phyloP scores from a whole-genome alignment of 2,329 filamentous ascomycete species.

The Dothidotthia symphoricarpi region DNA sequence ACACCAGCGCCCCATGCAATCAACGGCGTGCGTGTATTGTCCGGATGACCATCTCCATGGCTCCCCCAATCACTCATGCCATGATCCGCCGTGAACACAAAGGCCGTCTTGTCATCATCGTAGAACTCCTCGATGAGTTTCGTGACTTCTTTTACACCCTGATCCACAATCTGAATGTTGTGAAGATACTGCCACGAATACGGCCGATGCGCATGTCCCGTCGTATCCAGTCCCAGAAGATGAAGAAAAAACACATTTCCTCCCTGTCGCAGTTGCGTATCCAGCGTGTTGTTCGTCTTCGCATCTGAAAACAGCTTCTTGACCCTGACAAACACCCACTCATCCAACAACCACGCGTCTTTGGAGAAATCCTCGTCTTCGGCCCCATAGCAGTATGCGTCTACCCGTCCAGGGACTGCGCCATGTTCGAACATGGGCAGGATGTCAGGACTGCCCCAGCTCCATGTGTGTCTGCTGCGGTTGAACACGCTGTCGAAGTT shows the following conservation, averaged over 20 bases:
- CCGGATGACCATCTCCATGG: constrained; percentile 94
- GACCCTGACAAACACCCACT: constrained; percentile 95
- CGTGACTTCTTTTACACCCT: constrained; percentile 81
- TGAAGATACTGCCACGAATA: constrained; percentile 94
- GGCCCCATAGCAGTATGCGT: constrained; percentile 78
- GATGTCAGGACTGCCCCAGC: constrained; percentile 98
- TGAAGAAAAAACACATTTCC: constrained; percentile 95
- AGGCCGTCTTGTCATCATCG: constrained; percentile 76
- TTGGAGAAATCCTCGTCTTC: constrained; percentile 89
- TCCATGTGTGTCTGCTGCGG: constrained; percentile 94
- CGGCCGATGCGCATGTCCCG: constrained; percentile 79
- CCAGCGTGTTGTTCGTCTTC: constrained; percentile 71
- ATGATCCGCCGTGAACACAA: constrained; percentile 95
- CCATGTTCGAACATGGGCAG: constrained; percentile 95
- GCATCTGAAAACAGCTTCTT: constrained; percentile 82
- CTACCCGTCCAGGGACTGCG: constrained; percentile 81
- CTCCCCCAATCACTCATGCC: constrained; percentile 99
- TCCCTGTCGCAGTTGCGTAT: constrained; percentile 71
- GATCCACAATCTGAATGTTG: constrained; percentile 91
- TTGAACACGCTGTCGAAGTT: constrained; percentile 99
- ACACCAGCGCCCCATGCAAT: constrained; percentile 93
- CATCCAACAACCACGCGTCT: constrained; percentile 76
- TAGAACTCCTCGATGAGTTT: constrained; percentile 85
- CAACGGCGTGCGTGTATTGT: constrained; percentile 92
- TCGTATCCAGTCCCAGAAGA: constrained; percentile 86